Evolutionary conservation across 805 yeast species (phyloP), one percentile per base, ranked within the genome.

Genomic region (Zygotorulaspora danielsina): DNA sequence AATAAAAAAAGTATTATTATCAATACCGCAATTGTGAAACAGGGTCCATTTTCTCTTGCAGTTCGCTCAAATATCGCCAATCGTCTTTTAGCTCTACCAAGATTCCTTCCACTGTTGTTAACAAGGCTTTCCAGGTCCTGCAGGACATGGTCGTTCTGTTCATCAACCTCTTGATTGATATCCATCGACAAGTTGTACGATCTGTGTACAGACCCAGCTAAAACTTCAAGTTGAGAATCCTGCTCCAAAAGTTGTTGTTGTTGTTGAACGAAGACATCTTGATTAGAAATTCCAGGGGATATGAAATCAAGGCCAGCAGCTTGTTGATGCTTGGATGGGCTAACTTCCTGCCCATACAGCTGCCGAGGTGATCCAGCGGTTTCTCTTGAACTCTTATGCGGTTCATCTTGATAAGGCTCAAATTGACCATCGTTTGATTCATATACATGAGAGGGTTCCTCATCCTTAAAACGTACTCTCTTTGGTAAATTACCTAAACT

Each of bases 101-200:
- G 50, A 25, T 67, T 64, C 24, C 64, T 51, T 18, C 69, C 71
- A n/a, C 71, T 64, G 21, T 58, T 48, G 34, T 69, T 72, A 13
- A 76, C 55, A 28, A 71, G 71, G 17, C 55, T 54, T 45, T 77
- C 82, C 26, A 76, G 51, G 48, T 76, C 81, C 21, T 67, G 67
- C 19, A 76, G 49, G 11, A 76, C 45, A 6, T 46, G 46, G 17
- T 69, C 70, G 52, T 75, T 63, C 35, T 76, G 81, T 3, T 69
- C 70, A 9, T 59, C 63, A 7, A 76, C 51, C 45, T 77, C 81
- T 5, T 59, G 61, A 41, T 74, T 65, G 9, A 77, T 76, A 21
- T 61, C 66, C 7, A 67, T 27, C 2, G 80, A 71, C 32, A 77
- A 59, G 1, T 63, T 66, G 44, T 67, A 67, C 36, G 74, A 73